Evolutionary conservation across 78 protist species (phyloP), one percentile per base, ranked within the genome.

Genomic region (Mastigamoeba balamuthi): DNA sequence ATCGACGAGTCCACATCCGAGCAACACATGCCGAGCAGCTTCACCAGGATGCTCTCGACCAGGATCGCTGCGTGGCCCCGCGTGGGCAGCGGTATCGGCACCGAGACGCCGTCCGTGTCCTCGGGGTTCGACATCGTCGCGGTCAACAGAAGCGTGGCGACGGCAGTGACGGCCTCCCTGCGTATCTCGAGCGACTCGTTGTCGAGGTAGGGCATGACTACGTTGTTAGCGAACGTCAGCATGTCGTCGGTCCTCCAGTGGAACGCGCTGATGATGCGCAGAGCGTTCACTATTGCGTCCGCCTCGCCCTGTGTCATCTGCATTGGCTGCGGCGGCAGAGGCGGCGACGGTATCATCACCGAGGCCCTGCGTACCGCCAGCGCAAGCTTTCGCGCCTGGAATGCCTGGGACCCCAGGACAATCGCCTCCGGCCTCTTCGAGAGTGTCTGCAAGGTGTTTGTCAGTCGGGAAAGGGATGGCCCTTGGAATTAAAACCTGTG

Each of bases 1-100:
- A 90, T 93, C 48, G 48, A 17, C 28, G 93, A 70, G 42, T 90
- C 88, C 2, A 89, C 84, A 71, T 93, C 95, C 9, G 91, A 29
- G 44, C 84, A 77, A 58, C 81, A 93, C 35, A 77, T 83, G 0
- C 40, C 64, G 35, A 91, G 72, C 40, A 91, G 69, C 44, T 72
- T 58, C 48, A 80, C 88, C 0, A 93, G 69, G 7, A 90, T 78
- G 1, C 80, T 88, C 23, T 78, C 78, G 36, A 85, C 81, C 6
- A 87, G 40, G 28, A 48, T 72, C 9, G 82, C 81, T 5, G 69
- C n/a, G 39, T 74, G 83, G 36, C 81, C 89, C 28, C 82, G 40
- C 30, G 76, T 44, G 27, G 86, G 84, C 2, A 72, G 41, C 44
- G 80, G 63, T 2, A 48, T 35, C 58, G 28, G 43, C 53, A 0